phyloP scores from a whole-genome alignment of 441 rosid genomes.

The Pelargonium citronellum region DNA sequence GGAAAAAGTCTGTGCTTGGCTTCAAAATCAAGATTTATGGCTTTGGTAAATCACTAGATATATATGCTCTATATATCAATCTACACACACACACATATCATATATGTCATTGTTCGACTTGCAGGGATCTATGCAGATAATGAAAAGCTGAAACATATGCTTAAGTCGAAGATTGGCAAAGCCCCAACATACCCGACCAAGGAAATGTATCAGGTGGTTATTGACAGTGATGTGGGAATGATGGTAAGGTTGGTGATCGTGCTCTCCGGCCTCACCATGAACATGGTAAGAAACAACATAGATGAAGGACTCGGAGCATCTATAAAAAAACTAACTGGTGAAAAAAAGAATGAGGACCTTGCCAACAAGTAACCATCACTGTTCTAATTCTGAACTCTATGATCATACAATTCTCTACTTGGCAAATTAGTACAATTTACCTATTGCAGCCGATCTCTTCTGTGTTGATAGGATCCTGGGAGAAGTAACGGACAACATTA shows the following conservation, averaged over 20 bases:
- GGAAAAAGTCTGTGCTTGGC: slow-evolving; percentile 46
- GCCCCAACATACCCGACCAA: slow-evolving; percentile 35
- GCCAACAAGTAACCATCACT: slow-evolving; percentile 29
- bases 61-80: neutral
- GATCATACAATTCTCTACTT: neutral
- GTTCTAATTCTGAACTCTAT: neutral
- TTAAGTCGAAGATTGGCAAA: slow-evolving; percentile 31
- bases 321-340: slow-evolving; percentile 35
- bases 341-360: slow-evolving; percentile 38
- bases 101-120: slow-evolving; percentile 8
- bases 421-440: neutral
- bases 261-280: slow-evolving; percentile 38
- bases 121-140: slow-evolving; percentile 39
- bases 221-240: slow-evolving; percentile 39
- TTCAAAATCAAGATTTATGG: slow-evolving; percentile 35
- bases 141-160: slow-evolving; percentile 36
- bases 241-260: slow-evolving; percentile 40
- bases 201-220: slow-evolving; percentile 37
- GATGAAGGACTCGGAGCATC: slow-evolving; percentile 44
- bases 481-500: slow-evolving; percentile 37
- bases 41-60: slow-evolving; percentile 29
- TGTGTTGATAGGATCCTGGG: slow-evolving; percentile 36
- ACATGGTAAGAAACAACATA: slow-evolving; percentile 36
- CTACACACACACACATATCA: neutral
- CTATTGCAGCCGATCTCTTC: neutral